phyloP scores from a whole-genome alignment of 352 stramenopile species.

The Phytophthora hibernalis region DNA sequence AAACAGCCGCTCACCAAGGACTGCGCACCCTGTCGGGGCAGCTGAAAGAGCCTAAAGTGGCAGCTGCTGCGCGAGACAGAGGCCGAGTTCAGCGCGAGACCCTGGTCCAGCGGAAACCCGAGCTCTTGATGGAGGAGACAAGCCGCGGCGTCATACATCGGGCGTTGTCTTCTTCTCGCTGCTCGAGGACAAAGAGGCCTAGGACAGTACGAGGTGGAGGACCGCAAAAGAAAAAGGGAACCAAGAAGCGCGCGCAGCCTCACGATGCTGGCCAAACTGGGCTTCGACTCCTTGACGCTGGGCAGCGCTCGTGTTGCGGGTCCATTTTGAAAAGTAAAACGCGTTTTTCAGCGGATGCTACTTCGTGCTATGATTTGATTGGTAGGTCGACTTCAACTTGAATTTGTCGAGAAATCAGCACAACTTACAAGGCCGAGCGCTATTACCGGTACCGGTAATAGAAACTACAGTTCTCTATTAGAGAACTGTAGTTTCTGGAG shows the following conservation, averaged over 20 bases:
- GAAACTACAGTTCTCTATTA: too few species aligned
- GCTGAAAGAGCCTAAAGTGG: slow-evolving; percentile 73
- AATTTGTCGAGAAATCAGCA: too few species aligned
- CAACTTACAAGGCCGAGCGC: too few species aligned
- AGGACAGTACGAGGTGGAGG: slow-evolving; percentile 78
- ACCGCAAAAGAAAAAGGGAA: slow-evolving; percentile 78
- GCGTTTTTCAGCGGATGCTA: too few species aligned
- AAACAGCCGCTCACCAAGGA: slow-evolving; percentile 59
- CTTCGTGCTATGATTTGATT: too few species aligned
- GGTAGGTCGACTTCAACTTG: too few species aligned
- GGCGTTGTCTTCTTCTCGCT: slow-evolving; percentile 76
- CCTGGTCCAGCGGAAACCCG: slow-evolving; percentile 54
- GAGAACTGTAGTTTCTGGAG: too few species aligned
- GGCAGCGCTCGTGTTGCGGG: slow-evolving; percentile 12
- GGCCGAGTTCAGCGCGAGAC: too few species aligned
- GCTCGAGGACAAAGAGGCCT: slow-evolving; percentile 66
- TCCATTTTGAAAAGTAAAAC: too few species aligned
- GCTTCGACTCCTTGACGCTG: slow-evolving; percentile 64
- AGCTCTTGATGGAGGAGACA: slow-evolving; percentile 52
- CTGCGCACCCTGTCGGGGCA: slow-evolving; percentile 56
- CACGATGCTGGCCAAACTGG: slow-evolving; percentile 59
- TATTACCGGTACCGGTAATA: too few species aligned
- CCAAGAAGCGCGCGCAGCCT: slow-evolving; percentile 63
- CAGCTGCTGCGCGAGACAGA: slow-evolving; percentile 70
- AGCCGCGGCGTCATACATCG: slow-evolving; percentile 68